phyloP scores from a whole-genome alignment of 2,329 filamentous ascomycete genomes.

The Aureobasidium subglaciale region DNA sequence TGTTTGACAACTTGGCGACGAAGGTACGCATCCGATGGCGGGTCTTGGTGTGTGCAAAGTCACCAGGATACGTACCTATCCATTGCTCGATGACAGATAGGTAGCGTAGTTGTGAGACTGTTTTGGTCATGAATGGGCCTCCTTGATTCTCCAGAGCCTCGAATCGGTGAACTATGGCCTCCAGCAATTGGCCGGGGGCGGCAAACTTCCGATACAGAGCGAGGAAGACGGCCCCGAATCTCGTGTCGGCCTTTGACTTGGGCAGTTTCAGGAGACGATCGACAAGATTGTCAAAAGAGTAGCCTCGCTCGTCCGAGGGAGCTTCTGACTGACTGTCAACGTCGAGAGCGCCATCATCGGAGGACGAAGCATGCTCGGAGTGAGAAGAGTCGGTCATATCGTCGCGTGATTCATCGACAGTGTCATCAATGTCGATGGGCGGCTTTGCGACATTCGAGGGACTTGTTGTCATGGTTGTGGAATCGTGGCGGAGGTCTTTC shows the following conservation, averaged over 20 bases:
- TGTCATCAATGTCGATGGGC: constrained; percentile 46
- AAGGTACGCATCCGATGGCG: constrained; percentile 67
- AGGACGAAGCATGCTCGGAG: constrained; percentile 57
- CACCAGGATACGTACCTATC: constrained; percentile 83
- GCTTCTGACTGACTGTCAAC: constrained; percentile 17
- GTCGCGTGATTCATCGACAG: constrained; percentile 58
- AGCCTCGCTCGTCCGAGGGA: constrained; percentile 52
- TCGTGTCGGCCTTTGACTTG: constrained; percentile 78
- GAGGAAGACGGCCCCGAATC: constrained; percentile 82
- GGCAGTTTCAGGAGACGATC: constrained; percentile 78
- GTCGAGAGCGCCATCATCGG: constrained; percentile 50
- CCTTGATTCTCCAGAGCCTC: constrained; percentile 63
- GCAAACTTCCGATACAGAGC: constrained; percentile 93
- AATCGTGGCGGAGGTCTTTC: constrained; percentile 27
- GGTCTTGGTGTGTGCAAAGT: constrained; percentile 76
- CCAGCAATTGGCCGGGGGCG: constrained; percentile 69
- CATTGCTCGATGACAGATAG: constrained; percentile 81
- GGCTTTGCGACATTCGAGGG: constrained; percentile 35
- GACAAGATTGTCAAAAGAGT: constrained; percentile 53
- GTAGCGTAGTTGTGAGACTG: constrained; percentile 73
- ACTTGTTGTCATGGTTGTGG: constrained; percentile 25
- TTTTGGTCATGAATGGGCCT: constrained; percentile 65
- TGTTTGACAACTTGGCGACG: constrained; percentile 63
- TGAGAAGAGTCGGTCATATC: constrained; percentile 50
- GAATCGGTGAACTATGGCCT: constrained; percentile 69